Evolutionary conservation across 2,329 filamentous ascomycete genomes (phyloP).

Genomic region (Botrytis cinerea): DNA sequence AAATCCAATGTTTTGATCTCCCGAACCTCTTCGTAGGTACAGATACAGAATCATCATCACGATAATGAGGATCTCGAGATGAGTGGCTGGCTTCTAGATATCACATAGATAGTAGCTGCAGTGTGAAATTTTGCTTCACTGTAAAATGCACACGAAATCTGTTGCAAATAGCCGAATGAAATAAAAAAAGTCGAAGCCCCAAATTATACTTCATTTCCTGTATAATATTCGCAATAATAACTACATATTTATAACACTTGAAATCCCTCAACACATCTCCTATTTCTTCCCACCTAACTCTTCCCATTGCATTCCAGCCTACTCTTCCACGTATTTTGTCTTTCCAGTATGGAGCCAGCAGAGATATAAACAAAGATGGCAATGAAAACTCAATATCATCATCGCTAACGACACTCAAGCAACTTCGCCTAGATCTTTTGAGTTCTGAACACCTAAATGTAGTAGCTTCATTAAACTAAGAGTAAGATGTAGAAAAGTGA

Average conservation of each 20-base stretch:
- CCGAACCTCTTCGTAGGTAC: background rate
- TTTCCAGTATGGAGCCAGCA: background rate
- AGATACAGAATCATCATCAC: background rate
- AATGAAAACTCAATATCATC: background rate
- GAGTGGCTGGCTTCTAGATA: constrained; percentile 17
- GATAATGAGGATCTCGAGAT: constrained; percentile 12
- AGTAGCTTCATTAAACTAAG: background rate
- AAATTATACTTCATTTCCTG: constrained; percentile 9
- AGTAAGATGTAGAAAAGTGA: background rate
- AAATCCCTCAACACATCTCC: background rate
- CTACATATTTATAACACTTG: background rate
- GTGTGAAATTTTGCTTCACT: constrained; percentile 4
- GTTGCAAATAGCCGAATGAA: constrained; percentile 13
- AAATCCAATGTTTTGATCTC: background rate
- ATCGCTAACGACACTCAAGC: background rate
- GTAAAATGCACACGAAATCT: constrained; percentile 3
- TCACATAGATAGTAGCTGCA: constrained; percentile 18
- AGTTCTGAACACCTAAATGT: background rate
- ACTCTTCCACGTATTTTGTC: too few species aligned
- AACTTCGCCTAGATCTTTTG: background rate
- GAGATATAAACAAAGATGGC: background rate
- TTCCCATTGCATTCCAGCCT: too few species aligned
- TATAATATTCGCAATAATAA: constrained; percentile 3
- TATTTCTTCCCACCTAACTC: background rate
- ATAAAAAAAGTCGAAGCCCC: constrained; percentile 17